Evolutionary conservation across 345 rosid genomes (phyloP).

Genomic region (Brassica incana): DNA sequence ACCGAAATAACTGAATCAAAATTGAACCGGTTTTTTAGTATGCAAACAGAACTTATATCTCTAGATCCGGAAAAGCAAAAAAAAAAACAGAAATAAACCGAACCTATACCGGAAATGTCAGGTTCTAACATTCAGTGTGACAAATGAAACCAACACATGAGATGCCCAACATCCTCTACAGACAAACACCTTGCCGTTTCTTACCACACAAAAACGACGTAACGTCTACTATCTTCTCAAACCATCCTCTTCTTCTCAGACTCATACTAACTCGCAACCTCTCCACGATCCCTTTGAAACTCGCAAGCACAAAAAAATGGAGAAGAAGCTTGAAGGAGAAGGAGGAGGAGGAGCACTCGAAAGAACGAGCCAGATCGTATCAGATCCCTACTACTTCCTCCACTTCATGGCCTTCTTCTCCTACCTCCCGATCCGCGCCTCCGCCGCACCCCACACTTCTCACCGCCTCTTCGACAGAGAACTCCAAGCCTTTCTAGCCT

Average conservation of each 20-base stretch:
- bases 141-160: background rate
- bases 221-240: conserved; percentile 7
- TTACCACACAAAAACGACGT: conserved; percentile 21
- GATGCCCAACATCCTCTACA: background rate
- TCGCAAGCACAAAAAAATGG: conserved; percentile 12
- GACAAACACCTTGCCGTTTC: conserved; percentile 25
- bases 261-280: background rate
- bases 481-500: conserved; percentile 77
- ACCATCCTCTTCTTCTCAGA: background rate
- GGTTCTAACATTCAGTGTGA: background rate
- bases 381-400: conserved; percentile 69
- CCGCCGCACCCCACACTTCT: conserved; percentile 52
- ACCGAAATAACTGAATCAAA: too few species aligned
- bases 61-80: too few species aligned
- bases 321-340: conserved; percentile 30
- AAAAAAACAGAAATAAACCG: too few species aligned
- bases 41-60: too few species aligned
- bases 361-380: conserved; percentile 50
- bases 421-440: conserved; percentile 64
- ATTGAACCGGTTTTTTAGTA: too few species aligned
- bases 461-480: conserved; percentile 53
- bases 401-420: conserved; percentile 80
- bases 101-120: too few species aligned
- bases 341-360: conserved; percentile 36
- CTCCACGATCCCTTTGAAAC: conserved; percentile 5